Evolutionary conservation across 805 yeast species (phyloP).

Genomic region (Wickerhamomyces ciferrii): DNA sequence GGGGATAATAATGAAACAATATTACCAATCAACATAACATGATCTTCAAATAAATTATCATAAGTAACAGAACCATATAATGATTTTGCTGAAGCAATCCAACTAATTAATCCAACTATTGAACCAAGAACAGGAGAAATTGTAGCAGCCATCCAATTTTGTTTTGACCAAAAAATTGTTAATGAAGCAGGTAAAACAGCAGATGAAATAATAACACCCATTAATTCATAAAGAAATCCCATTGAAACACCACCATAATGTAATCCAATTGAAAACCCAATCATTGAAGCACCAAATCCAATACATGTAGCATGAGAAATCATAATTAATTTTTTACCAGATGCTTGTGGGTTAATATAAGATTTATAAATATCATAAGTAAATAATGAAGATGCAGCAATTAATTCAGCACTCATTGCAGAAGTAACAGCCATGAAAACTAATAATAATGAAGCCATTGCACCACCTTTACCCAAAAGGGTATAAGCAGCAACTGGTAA

Average conservation of each 20-base stretch:
- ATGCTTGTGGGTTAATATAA: conserved; percentile 74
- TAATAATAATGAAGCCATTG: conserved; percentile 72
- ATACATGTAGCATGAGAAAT: conserved; percentile 65
- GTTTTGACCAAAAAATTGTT: conserved; percentile 58
- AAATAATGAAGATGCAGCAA: conserved; percentile 80
- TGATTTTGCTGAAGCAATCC: conserved; percentile 49
- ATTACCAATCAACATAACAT: conserved; percentile 88
- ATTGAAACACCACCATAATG: conserved; percentile 74
- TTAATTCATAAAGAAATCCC: conserved; percentile 83
- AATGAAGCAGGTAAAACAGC: conserved; percentile 77
- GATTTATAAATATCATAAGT: conserved; percentile 83
- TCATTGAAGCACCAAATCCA: conserved; percentile 80
- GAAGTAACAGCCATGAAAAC: conserved; percentile 92
- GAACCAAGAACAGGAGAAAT: conserved; percentile 79
- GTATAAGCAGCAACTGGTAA: conserved; percentile 70
- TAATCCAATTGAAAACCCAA: conserved; percentile 73
- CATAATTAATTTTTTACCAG: conserved; percentile 64
- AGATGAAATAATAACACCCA: conserved; percentile 86
- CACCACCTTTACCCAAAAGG: conserved; percentile 83
- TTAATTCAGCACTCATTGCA: conserved; percentile 87
- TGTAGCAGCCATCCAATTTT: conserved; percentile 65
- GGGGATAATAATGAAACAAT: conserved; percentile 79
- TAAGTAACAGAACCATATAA: conserved; percentile 38
- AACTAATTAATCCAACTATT: conserved; percentile 62
- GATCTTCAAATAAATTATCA: conserved; percentile 67